These are phyloP conservation scores for Fusarium sacchari DNA, from an alignment of 2,329 filamentous ascomycete genomes.

Conservation along the genomic window DNA sequence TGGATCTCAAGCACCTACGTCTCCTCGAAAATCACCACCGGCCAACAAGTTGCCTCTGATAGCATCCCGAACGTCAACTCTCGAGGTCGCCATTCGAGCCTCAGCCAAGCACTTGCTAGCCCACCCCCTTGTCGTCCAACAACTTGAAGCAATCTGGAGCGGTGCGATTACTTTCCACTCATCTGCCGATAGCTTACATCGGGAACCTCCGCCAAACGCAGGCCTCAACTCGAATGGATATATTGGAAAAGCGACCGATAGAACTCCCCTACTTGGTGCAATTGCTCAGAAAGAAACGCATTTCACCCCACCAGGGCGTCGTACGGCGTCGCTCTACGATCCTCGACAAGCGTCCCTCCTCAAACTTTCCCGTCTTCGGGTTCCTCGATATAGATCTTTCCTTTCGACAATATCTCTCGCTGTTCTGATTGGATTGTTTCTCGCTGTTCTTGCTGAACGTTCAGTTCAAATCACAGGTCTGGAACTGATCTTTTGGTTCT, in stretches of 20 bases:
- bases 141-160: conserved; percentile 97
- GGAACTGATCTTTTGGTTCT: conserved; percentile 95
- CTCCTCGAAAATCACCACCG: conserved; percentile 47
- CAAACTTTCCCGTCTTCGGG: conserved; percentile 89
- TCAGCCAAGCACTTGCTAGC: conserved; percentile 93
- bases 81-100: conserved; percentile 92
- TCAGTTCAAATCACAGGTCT: conserved; percentile 84
- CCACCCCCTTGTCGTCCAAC: conserved; percentile 90
- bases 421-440: conserved; percentile 83
- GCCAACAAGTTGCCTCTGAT: conserved; percentile 61
- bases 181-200: conserved; percentile 84
- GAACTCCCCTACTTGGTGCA: conserved; percentile 62
- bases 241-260: conserved; percentile 52
- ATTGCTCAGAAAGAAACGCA: conserved; percentile 45
- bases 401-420: conserved; percentile 89
- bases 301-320: conserved; percentile 61
- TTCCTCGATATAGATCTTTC: conserved; percentile 91
- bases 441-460: conserved; percentile 80
- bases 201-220: conserved; percentile 53
- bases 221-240: conserved; percentile 40
- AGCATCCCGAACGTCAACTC: conserved; percentile 83
- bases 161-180: conserved; percentile 96
- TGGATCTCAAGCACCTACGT: conserved; percentile 51
- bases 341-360: conserved; percentile 89
- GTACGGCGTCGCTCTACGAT: conserved; percentile 88